phyloP scores from a whole-genome alignment of 192 early-diverging fungal species.

The Pilobolus umbonatus region DNA sequence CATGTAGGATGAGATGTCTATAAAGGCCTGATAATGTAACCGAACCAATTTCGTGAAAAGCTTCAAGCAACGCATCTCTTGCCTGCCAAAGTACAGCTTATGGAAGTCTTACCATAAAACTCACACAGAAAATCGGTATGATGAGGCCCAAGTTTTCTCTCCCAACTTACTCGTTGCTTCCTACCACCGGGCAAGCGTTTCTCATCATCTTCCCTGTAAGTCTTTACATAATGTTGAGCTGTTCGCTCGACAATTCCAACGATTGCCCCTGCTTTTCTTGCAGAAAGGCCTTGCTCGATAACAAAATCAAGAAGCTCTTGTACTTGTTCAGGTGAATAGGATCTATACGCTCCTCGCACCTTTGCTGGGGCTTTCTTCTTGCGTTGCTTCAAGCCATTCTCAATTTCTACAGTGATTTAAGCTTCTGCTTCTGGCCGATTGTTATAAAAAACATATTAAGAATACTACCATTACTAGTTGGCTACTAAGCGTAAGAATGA shows the following conservation, averaged over 20 bases:
- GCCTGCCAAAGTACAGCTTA: neutral
- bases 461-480: too few species aligned
- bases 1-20: constrained; percentile 4
- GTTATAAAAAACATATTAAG: too few species aligned
- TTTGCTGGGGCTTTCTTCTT: neutral
- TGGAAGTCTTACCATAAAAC: neutral
- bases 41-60: neutral
- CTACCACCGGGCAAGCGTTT: constrained; percentile 13
- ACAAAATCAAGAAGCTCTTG: constrained; percentile 20
- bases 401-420: too few species aligned
- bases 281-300: constrained; percentile 17
- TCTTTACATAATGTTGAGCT: constrained; percentile 17
- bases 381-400: too few species aligned
- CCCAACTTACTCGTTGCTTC: neutral
- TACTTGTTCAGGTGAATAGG: constrained; percentile 1
- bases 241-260: constrained; percentile 10
- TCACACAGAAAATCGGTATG: constrained; percentile 10
- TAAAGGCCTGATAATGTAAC: neutral
- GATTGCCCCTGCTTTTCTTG: constrained; percentile 10
- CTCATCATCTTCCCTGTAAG: constrained; percentile 18
- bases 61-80: neutral
- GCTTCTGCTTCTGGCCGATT: too few species aligned
- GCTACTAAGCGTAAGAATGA: too few species aligned
- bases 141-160: neutral
- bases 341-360: neutral